Evolutionary conservation across 2,329 filamentous ascomycete species (phyloP), one percentile per base, ranked within the genome.

Genomic region (Botrytis pseudocinerea): DNA sequence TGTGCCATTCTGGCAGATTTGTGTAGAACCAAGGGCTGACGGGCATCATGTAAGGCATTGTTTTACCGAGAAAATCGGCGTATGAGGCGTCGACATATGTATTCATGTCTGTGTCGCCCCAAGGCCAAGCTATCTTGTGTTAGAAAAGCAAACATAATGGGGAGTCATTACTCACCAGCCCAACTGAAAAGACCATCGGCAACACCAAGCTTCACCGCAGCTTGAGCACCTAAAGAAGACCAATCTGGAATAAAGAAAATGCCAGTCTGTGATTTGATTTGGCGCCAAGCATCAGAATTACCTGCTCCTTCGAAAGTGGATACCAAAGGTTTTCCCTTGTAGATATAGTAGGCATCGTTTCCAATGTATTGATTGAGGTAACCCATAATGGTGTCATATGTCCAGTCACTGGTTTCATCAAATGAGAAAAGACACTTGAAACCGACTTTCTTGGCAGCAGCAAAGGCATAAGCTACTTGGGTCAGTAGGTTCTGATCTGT

Each of bases 1-100:
- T 83, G n/a, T 74, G 72, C 61, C 82, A 83, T 44, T 74, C 59
- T 25, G 76, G 75, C 63, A 77, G 76, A 66, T 76, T 75, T 9
- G 76, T 76, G 28, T 59, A 73, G 63, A 77, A 87, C 81, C 74
- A 86, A 74, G 78, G 78, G 82, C 73, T 83, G 78, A 77, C 73
- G 71, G 76, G 76, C 32, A 75, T 76, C 68, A 77, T 75, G 35
- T 76, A 76, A 59, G 76, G 71, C 46, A 74, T 76, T 35, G 35
- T 35, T 60, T 64, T 69, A 54, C 32, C 71, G 40, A 77, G 72
- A 57, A 72, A 71, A 28, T 70, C 28, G 4, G 62, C 25, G 35
- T 77, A 77, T 8, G 74, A 57, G 28, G 71, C 66, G 59, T 77
- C 76, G 9, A 75, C 73, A 18, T 70, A 62, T 28, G 60, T 62